Base-by-base conservation (phyloP, 140 eudicot species). In the Cichorium intybus region DNA sequence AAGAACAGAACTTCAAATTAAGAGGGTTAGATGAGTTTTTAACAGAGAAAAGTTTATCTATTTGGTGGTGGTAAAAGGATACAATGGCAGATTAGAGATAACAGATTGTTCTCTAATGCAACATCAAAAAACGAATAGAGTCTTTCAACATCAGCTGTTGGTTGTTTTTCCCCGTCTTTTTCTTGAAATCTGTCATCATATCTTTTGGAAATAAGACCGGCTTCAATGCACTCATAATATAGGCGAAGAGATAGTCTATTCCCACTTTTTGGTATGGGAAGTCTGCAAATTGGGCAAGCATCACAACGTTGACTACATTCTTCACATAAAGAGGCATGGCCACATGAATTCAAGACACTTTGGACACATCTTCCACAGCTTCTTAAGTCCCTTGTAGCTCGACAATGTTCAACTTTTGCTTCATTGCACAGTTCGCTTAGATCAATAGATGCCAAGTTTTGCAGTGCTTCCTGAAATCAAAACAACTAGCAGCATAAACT, bases 331-430 rank as follows among this genome's bases (percentile, higher is more conserved):
- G 99, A 87, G 16, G 99, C 96, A 68, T 93, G 99, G 4, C 97
- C 94, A 57, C 99, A 93, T 6, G 95, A 79, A 27, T 7, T 77
- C 77, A 93, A 73, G 35, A 93, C 93, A 27, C 86, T 82, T 50
- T 85, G 84, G 45, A 93, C 99, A 37, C 57, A 71, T 18, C 97
- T 89, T 21, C 99, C 95, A 59, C 99, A 93, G 72, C 93, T 86
- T 73, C 99, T 81, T 70, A 93, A 79, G 77, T 93, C 99, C 78
- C 99, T 77, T 46, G 95, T 86, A n/a, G 99, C 99, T 70, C 99
- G 78, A 73, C 99, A 93, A 68, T 80, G 84, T 87, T 93, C 97
- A n/a, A 93, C 73, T 75, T 93, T 93, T 39, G 99, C 96, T 71
- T 93, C 99, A 60, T 78, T 85, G 79, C 96, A 83, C 52, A 93